These are phyloP conservation scores for Holtermanniella nyarrowii DNA, from an alignment of 768 basidiomycete genomes.

Conservation along the genomic window DNA sequence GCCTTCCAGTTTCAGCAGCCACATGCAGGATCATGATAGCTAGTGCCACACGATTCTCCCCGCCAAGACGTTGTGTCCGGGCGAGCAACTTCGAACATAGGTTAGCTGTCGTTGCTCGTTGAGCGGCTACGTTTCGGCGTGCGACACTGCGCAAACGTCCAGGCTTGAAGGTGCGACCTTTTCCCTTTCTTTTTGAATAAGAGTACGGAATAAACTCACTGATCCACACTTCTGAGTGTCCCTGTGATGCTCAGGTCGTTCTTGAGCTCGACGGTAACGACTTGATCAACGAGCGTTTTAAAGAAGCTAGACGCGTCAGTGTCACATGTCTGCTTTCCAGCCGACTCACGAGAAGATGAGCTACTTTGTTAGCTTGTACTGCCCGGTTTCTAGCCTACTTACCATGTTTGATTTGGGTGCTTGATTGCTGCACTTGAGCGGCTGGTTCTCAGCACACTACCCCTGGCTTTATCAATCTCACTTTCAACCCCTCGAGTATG, in stretches of 20 bases:
- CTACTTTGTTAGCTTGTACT: no score
- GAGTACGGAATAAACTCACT: conserved; percentile 51
- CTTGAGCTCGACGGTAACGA: conserved; percentile 94
- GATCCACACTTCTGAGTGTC: conserved; percentile 92
- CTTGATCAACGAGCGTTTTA: conserved; percentile 96
- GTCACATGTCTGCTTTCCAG: no score
- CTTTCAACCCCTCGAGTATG: neutral
- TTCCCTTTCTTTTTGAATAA: no score
- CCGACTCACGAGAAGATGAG: neutral
- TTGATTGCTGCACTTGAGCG: neutral
- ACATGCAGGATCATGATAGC: no score
- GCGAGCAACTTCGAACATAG: no score
- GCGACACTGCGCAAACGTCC: no score
- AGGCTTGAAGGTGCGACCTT: no score
- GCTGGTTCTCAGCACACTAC: neutral
- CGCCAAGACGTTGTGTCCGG: no score
- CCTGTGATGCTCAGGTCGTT: conserved; percentile 97
- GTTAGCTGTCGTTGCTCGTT: no score
- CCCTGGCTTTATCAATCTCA: neutral
- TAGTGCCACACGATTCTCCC: no score
- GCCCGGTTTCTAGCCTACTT: neutral
- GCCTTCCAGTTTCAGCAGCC: no score
- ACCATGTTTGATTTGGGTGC: neutral
- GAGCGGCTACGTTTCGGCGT: no score
- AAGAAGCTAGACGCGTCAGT: conserved; percentile 62